These are phyloP conservation scores for Zygotorulaspora florentina DNA, from an alignment of 805 yeast species.

Conservation along the genomic window DNA sequence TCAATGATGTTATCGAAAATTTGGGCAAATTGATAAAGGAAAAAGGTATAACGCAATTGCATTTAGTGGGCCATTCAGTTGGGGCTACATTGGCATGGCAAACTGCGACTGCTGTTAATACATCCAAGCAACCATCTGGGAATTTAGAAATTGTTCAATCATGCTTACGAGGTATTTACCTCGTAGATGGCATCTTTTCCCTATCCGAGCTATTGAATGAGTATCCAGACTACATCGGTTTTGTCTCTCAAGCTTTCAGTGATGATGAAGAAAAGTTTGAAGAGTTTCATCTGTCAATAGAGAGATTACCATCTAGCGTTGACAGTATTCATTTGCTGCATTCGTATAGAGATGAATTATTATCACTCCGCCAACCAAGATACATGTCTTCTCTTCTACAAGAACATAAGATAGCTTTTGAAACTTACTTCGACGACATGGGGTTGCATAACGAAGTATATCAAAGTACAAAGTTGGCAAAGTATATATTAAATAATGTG, in stretches of 20 bases:
- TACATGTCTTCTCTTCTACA: constrained; percentile 38
- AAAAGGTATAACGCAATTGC: constrained; percentile 28
- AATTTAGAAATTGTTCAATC: constrained; percentile 11
- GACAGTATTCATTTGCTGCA: constrained; percentile 45
- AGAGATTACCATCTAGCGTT: constrained; percentile 10
- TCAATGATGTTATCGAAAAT: constrained; percentile 50
- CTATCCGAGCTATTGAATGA: constrained; percentile 48
- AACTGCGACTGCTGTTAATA: constrained; percentile 26
- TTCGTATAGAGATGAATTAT: constrained; percentile 62
- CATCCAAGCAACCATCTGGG: constrained; percentile 1
- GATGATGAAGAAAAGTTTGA: constrained; percentile 25
- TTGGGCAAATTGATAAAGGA: constrained; percentile 29
- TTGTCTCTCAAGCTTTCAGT: constrained; percentile 57
- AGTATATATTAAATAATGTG: constrained; percentile 22
- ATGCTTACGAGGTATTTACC: constrained; percentile 28
- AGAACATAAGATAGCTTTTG: constrained; percentile 13
- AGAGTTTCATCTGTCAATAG: constrained; percentile 12
- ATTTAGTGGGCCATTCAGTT: constrained; percentile 70
- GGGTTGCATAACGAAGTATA: constrained; percentile 70
- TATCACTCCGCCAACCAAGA: constrained; percentile 48
- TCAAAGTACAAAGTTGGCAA: constrained; percentile 38
- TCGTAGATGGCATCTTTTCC: constrained; percentile 71
- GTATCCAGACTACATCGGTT: constrained; percentile 54
- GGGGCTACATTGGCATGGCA: constrained; percentile 70
- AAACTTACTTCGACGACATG: constrained; percentile 36